Evolutionary conservation across 1,284 basidiomycete species (phyloP), one percentile per base, ranked within the genome.

Genomic region (Sparassis latifolia): DNA sequence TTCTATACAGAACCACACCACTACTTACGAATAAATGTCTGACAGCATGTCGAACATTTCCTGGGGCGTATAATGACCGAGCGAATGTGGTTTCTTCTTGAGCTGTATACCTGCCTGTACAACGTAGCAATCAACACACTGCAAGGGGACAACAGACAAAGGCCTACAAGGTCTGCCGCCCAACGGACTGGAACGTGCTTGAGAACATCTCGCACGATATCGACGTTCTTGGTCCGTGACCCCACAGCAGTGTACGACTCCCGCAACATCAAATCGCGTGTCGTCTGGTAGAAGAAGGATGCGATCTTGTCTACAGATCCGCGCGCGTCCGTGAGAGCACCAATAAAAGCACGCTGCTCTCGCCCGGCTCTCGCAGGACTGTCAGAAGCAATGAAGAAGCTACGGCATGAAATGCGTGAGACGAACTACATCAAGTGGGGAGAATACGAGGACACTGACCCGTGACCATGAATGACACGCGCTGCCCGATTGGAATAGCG

Each of bases 171-270:
- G 49, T 88, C 80, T 30, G 72, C 72, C 2, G 84, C 79, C 84
- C 86, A 90, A 55, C 77, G 68, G 33, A 89, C 67, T 4, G 89
- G 83, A 0, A 84, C 74, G 33, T 73, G 63, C 61, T 79, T 84
- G 54, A 89, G 62, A 3, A 92, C 86, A 57, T 89, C 82, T 4
- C 77, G 73, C 30, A 86, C 82, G 52, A 93, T 67, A 61, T 93
- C 86, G 28, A 91, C 72, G 42, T 73, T 76, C 42, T 65, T 68
- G 3, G 69, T 71, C 33, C 75, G 73, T 28, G 73, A 69, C 10
- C 76, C 78, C 9, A 82, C 74, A 12, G 83, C 65, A 2, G 70
- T 63, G 64, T 72, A 87, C 2, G 83, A 81, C 52, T 76, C 65
- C 27, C 64, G 56, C 33, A 67, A 58, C 54, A 92, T 78, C 32